A percentile compares a stretch with the other conserved stretches of the same genome.
Conservation (phyloP, 805 yeast genomes). For the Kodamaea neixiangensis region DNA sequence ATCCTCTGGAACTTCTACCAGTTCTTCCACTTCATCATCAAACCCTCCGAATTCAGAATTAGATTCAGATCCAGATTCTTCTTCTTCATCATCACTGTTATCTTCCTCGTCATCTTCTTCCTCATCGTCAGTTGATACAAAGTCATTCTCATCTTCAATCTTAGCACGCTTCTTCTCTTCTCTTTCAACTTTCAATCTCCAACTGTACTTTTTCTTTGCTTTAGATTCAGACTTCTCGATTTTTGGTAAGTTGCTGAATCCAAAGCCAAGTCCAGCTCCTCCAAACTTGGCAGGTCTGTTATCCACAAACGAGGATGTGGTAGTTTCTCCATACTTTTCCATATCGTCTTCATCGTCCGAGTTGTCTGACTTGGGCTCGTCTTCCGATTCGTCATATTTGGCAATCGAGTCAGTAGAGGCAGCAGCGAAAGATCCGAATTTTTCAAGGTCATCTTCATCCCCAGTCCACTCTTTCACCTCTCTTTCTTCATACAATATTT, state of each 20-base stretch:
- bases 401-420: background rate
- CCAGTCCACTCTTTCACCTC: conserved; percentile 60
- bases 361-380: conserved; percentile 17
- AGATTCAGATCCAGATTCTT: conserved; percentile 10
- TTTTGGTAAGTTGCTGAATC: conserved; percentile 57
- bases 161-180: conserved; percentile 40
- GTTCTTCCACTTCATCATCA: conserved; percentile 24
- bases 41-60: too few relatives aligned
- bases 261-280: conserved; percentile 70
- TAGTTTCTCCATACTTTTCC: conserved; percentile 16
- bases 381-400: conserved; percentile 14
- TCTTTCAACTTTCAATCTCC: conserved; percentile 53
- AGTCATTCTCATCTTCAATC: conserved; percentile 65
- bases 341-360: conserved; percentile 20
- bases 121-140: conserved; percentile 40
- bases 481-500: conserved; percentile 69
- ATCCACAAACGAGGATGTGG: conserved; percentile 58
- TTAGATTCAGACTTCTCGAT: conserved; percentile 35
- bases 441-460: conserved; percentile 12
- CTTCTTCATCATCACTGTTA: conserved; percentile 18
- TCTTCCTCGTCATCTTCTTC: conserved; percentile 19
- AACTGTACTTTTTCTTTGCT: conserved; percentile 57
- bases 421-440: too few relatives aligned
- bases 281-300: conserved; percentile 63
- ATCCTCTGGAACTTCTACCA: conserved; percentile 32